Percentiles rank a stretch among this genome's conserved stretches.
Conservation (phyloP, 164 flowering plant species). For the Malania oleifera region DNA sequence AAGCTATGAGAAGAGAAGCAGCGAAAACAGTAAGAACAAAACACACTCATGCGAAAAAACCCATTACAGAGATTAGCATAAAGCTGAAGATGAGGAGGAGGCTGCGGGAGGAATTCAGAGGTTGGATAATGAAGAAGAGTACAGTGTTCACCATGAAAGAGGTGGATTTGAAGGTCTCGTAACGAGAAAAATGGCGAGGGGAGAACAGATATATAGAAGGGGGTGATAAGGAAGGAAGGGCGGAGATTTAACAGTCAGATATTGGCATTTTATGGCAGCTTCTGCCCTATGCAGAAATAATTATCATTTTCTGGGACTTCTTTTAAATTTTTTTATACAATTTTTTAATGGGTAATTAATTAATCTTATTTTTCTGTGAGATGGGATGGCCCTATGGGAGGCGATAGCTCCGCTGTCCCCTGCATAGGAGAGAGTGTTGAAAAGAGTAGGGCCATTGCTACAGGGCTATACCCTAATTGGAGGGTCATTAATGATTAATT, state of each 20-base stretch:
- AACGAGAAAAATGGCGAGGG: slow-evolving; percentile 13
- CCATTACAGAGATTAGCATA: not conserved
- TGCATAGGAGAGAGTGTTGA: too few relatives aligned
- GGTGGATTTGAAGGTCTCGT: slow-evolving; percentile 17
- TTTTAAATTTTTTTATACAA: too few relatives aligned
- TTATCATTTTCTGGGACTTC: slow-evolving; percentile 9
- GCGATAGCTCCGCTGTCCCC: too few relatives aligned
- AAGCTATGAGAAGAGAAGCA: too few relatives aligned
- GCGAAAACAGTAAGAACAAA: too few relatives aligned
- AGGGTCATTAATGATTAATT: too few relatives aligned
- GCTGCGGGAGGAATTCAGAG: slow-evolving; percentile 1
- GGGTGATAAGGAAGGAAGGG: slow-evolving; percentile 99
- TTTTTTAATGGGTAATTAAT: too few relatives aligned
- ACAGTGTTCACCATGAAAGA: slow-evolving; percentile 16
- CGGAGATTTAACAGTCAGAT: slow-evolving; percentile 75
- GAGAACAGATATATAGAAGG: slow-evolving; percentile 20
- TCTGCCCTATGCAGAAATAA: slow-evolving; percentile 13
- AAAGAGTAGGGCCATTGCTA: too few relatives aligned
- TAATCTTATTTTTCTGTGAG: too few relatives aligned
- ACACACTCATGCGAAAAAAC: not conserved
- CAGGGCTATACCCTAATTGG: too few relatives aligned
- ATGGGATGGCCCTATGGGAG: too few relatives aligned
- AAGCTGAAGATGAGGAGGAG: too few relatives aligned
- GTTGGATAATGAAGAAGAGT: slow-evolving; percentile 17
- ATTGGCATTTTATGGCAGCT: slow-evolving; percentile 41